These are phyloP conservation scores for Vigna unguiculata DNA, from an alignment of 306 rosid species.

Conservation along the genomic window DNA sequence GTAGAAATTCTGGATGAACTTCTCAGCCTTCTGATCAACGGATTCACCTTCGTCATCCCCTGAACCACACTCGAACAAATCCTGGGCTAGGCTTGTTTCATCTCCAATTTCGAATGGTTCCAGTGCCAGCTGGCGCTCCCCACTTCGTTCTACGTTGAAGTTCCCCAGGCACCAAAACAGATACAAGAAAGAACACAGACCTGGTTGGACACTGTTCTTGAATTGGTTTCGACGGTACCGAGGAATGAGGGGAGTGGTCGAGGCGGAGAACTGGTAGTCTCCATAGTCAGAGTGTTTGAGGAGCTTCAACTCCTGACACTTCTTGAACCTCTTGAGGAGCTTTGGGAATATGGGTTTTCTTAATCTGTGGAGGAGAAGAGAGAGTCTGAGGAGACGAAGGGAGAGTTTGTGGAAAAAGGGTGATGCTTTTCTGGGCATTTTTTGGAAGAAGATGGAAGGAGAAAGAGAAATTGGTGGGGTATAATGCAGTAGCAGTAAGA, in stretches of 20 bases:
- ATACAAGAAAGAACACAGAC: conserved; percentile 55
- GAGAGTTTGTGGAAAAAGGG: conserved; percentile 47
- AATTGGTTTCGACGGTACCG: conserved; percentile 16
- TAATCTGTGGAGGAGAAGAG: conserved; percentile 50
- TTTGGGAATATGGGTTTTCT: conserved; percentile 56
- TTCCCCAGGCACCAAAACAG: conserved; percentile 54
- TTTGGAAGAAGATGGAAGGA: conserved; percentile 1
- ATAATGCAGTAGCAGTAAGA: too few relatives aligned
- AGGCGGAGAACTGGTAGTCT: conserved; percentile 60
- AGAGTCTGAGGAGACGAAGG: conserved; percentile 40
- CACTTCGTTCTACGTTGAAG: conserved; percentile 38
- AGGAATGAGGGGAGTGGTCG: conserved; percentile 60
- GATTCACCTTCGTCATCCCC: conserved; percentile 58
- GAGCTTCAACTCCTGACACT: conserved; percentile 47
- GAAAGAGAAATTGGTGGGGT: background rate
- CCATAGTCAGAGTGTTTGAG: conserved; percentile 48
- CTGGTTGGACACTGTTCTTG: conserved; percentile 24
- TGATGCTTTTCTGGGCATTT: conserved; percentile 56
- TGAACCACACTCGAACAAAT: conserved; percentile 34
- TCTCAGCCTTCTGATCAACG: conserved; percentile 72
- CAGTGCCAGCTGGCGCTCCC: conserved; percentile 11
- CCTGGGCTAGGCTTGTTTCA: background rate
- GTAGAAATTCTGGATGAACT: conserved; percentile 70
- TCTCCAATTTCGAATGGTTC: background rate
- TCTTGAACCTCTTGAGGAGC: conserved; percentile 52